phyloP scores from a whole-genome alignment of 192 early-diverging fungal genomes.

The Coemansia sp. region DNA sequence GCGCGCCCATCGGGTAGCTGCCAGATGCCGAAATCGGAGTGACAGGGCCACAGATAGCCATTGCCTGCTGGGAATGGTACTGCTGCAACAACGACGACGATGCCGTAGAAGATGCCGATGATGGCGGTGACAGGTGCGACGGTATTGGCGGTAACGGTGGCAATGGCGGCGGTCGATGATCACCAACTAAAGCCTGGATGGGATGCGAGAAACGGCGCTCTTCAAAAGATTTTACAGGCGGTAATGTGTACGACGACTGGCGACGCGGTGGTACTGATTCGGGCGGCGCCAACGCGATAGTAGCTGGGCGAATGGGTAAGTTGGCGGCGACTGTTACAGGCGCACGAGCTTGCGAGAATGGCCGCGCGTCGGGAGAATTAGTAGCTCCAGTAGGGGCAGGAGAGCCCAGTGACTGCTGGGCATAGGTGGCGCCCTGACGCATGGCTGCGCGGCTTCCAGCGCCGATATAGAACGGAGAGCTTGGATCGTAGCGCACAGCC shows the following conservation, averaged over 20 bases:
- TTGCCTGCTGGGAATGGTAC: conserved; percentile 11
- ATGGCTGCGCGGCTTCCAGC: conserved; percentile 1
- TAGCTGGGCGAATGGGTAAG: conserved; percentile 18
- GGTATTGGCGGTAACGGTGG: not conserved
- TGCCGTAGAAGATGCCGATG: not conserved
- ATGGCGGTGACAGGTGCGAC: not conserved
- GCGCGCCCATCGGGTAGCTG: conserved; percentile 5
- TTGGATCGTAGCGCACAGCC: conserved; percentile 9
- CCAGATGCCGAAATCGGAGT: conserved; percentile 2
- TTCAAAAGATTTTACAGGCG: conserved; percentile 52
- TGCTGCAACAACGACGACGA: conserved; percentile 7
- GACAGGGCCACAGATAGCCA: not conserved
- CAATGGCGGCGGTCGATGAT: conserved; percentile 23
- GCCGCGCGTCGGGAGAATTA: conserved; percentile 28
- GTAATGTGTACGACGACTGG: conserved; percentile 54
- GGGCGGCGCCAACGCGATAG: conserved; percentile 7
- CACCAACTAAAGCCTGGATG: conserved; percentile 35
- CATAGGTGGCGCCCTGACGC: not conserved
- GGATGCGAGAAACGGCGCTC: conserved; percentile 55
- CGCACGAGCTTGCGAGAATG: conserved; percentile 49
- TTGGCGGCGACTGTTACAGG: conserved; percentile 47
- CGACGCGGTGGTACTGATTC: conserved; percentile 45
- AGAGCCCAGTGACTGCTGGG: not conserved
- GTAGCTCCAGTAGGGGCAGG: conserved; percentile 5
- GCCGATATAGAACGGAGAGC: not conserved